Base-by-base conservation (phyloP, 2,329 filamentous ascomycete genomes). In the Acrodontium crateriforme region DNA sequence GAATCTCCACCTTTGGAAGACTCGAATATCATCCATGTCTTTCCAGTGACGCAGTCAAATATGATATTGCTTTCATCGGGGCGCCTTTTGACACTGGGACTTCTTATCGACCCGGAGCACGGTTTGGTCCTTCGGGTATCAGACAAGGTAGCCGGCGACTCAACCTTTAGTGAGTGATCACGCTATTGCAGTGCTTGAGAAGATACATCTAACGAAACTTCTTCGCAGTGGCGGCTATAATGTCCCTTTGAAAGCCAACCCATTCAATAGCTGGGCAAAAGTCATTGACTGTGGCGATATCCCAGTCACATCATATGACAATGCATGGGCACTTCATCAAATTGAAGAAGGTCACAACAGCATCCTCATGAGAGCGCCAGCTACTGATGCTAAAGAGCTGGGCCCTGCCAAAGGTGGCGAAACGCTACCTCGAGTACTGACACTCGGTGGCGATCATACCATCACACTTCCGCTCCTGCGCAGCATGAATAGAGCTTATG, bases 11-110 rank as follows among this genome's bases (percentile, higher is more conserved):
- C 6, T 89, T 89, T 49, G 82, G 80, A 8, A 74, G 80, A 27
- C 59, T 89, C 22, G 73, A 75, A 5, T 89, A 91, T 55, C 70
- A 67, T 32, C 78, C 79, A 3, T 91, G 82, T 50, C 62, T 91
- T 3, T 62, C 69, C n/a, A 74, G 68, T 36, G 65, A 71, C 21
- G 66, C 72, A 15, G 73, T 77, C 39, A 71, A 74, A 45, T 91
- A 78, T 44, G 82, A 91, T 40, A 85, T 91, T 54, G 82, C 82
- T 2, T 89, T 91, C 53, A 70, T 89, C 27, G 81, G 78, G 23
- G 80, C 79, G 21, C 81, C 82, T 0, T 89, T 89, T 42, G 82
- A 91, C 50, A 46, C 82, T 1, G 80, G 80, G 28, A 89, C 80
- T 15, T 85, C 79, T 0, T 91, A 91, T 56, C 64, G 81, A 28